Evolutionary conservation across 306 rosid species (phyloP).

Genomic region (Fagus sylvatica): DNA sequence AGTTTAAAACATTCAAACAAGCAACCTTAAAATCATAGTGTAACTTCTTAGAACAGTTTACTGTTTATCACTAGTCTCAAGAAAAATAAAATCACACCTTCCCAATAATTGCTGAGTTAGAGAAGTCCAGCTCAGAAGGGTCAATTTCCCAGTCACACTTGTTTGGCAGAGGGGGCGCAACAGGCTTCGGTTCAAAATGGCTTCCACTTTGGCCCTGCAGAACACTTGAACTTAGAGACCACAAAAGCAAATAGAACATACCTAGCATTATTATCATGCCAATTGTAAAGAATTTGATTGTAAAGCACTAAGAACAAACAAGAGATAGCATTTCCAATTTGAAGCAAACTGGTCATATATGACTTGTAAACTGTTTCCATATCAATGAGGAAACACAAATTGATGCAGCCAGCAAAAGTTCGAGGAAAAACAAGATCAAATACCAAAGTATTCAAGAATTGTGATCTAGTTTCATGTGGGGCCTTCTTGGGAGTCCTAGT

Average conservation of each 20-base stretch:
- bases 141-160: constrained; percentile 99
- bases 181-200: constrained; percentile 85
- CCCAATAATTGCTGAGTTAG: constrained; percentile 70
- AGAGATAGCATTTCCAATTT: neutral
- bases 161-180: constrained; percentile 86
- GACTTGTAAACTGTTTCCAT: neutral
- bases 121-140: constrained; percentile 89
- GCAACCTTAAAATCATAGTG: neutral
- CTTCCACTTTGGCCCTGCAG: constrained; percentile 97
- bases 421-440: no score
- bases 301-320: neutral
- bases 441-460: no score
- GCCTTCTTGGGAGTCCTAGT: no score
- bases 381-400: neutral
- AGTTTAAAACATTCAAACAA: constrained; percentile 16
- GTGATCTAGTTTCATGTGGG: no score
- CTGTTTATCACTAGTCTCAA: neutral
- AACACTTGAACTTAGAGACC: constrained; percentile 18
- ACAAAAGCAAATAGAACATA: neutral
- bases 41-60: neutral
- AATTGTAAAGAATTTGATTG: neutral
- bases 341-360: neutral
- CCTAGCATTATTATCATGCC: neutral
- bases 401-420: no score
- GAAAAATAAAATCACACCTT: constrained; percentile 54